A percentile compares a stretch with the other conserved stretches of the same genome.
phyloP scores from a whole-genome alignment of 164 flowering plant genomes.

The Chimonanthus praecox region DNA sequence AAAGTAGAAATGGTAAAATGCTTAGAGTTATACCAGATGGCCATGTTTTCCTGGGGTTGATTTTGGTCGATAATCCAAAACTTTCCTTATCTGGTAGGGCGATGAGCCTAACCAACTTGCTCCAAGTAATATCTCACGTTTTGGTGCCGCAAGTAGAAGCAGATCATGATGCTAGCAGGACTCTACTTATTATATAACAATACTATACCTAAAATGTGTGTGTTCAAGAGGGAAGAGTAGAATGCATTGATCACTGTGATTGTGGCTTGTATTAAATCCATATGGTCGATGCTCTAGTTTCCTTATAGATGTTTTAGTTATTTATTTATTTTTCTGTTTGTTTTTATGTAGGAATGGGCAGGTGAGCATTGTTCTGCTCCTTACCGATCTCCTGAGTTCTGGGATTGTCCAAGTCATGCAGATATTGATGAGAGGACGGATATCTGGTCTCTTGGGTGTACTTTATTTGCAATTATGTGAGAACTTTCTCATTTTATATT shows the following conservation, averaged over 20 bases:
- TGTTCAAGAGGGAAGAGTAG: too few species aligned
- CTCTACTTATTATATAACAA: too few species aligned
- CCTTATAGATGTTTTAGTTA: neutral
- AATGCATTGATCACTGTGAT: neutral
- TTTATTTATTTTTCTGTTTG: neutral
- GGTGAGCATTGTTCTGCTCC: conserved; percentile 98
- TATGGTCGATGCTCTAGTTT: conserved; percentile 3
- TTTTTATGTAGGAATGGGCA: conserved; percentile 84
- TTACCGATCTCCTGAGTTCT: conserved; percentile 90
- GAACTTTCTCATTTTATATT: conserved; percentile 19
- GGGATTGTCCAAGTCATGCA: conserved; percentile 97
- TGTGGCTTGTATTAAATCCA: neutral
- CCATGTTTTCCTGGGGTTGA: too few species aligned
- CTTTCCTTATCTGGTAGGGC: too few species aligned
- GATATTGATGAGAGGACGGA: conserved; percentile 96
- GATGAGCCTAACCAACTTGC: too few species aligned
- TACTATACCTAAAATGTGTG: too few species aligned
- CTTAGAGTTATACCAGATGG: too few species aligned
- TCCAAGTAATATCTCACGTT: too few species aligned
- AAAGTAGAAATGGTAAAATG: too few species aligned
- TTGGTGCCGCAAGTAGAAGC: too few species aligned
- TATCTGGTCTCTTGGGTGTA: conserved; percentile 96
- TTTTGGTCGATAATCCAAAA: too few species aligned
- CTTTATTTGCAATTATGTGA: conserved; percentile 90
- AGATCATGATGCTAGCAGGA: too few species aligned